Conservation (phyloP, 805 yeast genomes). For the Maudiozyma serrabonitensis region DNA sequence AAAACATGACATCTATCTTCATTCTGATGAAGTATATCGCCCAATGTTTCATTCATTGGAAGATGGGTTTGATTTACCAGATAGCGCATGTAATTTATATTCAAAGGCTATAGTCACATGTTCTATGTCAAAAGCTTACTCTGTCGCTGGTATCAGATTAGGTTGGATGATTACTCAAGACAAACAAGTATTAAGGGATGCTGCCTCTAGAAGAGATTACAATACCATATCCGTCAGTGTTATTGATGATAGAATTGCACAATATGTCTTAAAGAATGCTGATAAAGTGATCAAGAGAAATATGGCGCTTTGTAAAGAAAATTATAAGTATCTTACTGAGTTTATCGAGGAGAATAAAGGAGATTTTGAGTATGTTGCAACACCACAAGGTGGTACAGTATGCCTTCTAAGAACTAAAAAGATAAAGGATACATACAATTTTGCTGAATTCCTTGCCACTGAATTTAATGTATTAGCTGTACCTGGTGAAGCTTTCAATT, state of each 20-base stretch:
- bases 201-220: constrained; percentile 38
- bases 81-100: constrained; percentile 35
- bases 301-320: constrained; percentile 31
- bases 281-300: constrained; percentile 33
- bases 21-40: constrained; percentile 46
- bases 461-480: constrained; percentile 32
- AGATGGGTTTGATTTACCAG: constrained; percentile 22
- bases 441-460: constrained; percentile 32
- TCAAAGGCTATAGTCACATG: constrained; percentile 38
- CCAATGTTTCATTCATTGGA: constrained; percentile 38
- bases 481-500: constrained; percentile 41
- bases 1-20: constrained; percentile 27
- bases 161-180: constrained; percentile 43
- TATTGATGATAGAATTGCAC: constrained; percentile 39
- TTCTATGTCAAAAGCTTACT: constrained; percentile 45
- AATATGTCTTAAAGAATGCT: constrained; percentile 33
- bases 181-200: constrained; percentile 22
- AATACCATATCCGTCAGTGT: constrained; percentile 41
- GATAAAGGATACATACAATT: constrained; percentile 23
- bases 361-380: constrained; percentile 29
- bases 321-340: constrained; percentile 30
- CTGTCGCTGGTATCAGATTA: constrained; percentile 43
- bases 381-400: constrained; percentile 41
- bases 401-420: constrained; percentile 33
- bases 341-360: constrained; percentile 29